Evolutionary conservation across 768 basidiomycete species (phyloP), one percentile per base, ranked within the genome.

Genomic region (Mycena capillaripes): DNA sequence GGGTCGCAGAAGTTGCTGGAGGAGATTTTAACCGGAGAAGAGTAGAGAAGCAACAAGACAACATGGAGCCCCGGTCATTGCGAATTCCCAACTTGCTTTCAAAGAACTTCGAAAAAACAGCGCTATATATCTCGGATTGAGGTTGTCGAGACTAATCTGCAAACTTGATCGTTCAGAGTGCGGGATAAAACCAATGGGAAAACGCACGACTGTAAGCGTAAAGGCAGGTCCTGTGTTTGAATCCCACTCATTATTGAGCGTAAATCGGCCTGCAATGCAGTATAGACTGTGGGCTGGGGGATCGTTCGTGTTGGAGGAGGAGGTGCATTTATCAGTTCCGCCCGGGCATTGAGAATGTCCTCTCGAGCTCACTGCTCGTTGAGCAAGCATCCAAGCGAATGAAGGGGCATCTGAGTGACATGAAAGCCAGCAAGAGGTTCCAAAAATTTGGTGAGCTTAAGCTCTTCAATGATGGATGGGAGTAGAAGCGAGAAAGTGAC

Each of bases 81-180:
- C 78, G 77, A 42, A 83, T 78, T 21, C 83, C 82, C 1, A 88
- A 76, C 53, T 82, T 82, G 66, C 78, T 71, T 68, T 84, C 66
- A 63, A 87, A 80, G 71, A 79, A 84, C 6, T 71, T 65, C 27
- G 84, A 83, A 58, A 87, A 80, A 3, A 70, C 76, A 74, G 86
- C 86, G 79, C 90, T 90, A 80, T 91, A 93, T 46, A 69, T 70
- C 67, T 87, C 86, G 86, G 82, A 52, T 81, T 86, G 67, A 90
- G 81, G 75, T 91, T 90, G 75, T 85, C 89, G 78, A 94, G 80
- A 77, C 88, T 89, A 50, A 80, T 82, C 93, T 93, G 68, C 79
- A 81, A 66, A 82, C 82, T 11, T 79, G 84, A 85, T 53, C 59
- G 40, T 53, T 78, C 77, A 56, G 29, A 23, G 23, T 53, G 9